These are phyloP conservation scores for Mycena galopus DNA, from an alignment of 768 basidiomycete genomes.

Conservation along the genomic window DNA sequence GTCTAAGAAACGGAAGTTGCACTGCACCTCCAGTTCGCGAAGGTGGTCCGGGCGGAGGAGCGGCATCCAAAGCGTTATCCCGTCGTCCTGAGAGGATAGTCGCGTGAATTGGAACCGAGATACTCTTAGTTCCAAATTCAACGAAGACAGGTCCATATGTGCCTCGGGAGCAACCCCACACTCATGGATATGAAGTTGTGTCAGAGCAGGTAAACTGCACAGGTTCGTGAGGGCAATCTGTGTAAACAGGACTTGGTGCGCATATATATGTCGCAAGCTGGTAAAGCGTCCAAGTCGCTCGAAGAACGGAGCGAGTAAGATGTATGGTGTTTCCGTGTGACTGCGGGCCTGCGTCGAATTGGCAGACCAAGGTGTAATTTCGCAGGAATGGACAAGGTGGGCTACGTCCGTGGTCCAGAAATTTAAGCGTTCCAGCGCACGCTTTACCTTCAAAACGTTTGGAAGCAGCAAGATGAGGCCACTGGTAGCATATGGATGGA, in stretches of 20 bases:
- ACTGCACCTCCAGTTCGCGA: background rate
- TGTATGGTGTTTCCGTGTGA: background rate
- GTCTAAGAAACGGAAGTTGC: background rate
- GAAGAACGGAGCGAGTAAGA: background rate
- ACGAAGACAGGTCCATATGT: background rate
- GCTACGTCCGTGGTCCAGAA: slow-evolving; percentile 10
- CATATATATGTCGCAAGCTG: background rate
- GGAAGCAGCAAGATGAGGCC: background rate
- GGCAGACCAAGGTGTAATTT: background rate
- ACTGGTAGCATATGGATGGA: background rate
- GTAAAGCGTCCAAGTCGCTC: background rate
- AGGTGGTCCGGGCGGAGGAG: background rate
- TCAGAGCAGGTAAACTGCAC: background rate
- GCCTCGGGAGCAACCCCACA: background rate
- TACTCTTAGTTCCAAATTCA: background rate
- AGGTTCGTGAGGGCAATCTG: background rate
- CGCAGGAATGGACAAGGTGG: background rate
- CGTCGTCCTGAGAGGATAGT: background rate
- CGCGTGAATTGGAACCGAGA: background rate
- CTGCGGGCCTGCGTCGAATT: background rate
- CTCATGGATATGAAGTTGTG: background rate
- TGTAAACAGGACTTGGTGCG: background rate
- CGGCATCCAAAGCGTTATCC: background rate
- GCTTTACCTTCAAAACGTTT: background rate
- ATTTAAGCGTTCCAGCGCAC: background rate